Base-by-base conservation (phyloP, 2,329 filamentous ascomycete species). In the Madurella fahalii region DNA sequence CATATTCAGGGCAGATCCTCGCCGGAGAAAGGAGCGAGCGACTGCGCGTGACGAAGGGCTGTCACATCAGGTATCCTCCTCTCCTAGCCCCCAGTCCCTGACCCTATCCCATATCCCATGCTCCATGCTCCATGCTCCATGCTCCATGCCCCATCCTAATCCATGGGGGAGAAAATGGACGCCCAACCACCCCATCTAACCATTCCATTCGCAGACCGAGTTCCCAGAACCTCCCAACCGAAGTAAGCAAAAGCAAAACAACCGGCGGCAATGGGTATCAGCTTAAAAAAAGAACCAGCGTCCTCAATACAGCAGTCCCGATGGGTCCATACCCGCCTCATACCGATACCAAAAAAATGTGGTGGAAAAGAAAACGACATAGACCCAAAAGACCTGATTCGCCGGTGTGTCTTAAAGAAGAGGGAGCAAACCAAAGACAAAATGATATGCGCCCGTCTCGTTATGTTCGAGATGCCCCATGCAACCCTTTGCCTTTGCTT, bases 181-280 rank as follows among this genome's bases (percentile, higher is more conserved):
- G 34, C 20, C 42, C 49, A 32, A 31, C 11, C 43, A 16, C 15
- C 40, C 47, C 43, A 46, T 20, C 37, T 16, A 30, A 40, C 40
- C 16, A 25, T 31, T 13, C 20, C 34, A 11, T 15, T 15, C 34
- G 11, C 11, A 53, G 7, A 9, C 47, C 47, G 41, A 46, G 53
- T 41, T 31, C 45, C 46, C 41, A 31, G 50, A 39, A 41, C 16
- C 9, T 41, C 39, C 47, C 9, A 20, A 31, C 54, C 39, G 37
- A 46, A 56, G 34, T 9, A 37, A 37, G 34, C 13, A 12, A 53
- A 34, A 46, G 42, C 17, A 53, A 41, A 58, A 57, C 53, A 42
- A 48, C 55, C 53, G 48, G 48, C 50, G 44, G 42, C 25, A 51
- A 47, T 25, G 58, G 60, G 58, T 63, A 62, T 64, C 62, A 58